Evolutionary conservation across 441 rosid genomes (phyloP), one percentile per base, ranked within the genome.

Genomic region (Erodium texanum): DNA sequence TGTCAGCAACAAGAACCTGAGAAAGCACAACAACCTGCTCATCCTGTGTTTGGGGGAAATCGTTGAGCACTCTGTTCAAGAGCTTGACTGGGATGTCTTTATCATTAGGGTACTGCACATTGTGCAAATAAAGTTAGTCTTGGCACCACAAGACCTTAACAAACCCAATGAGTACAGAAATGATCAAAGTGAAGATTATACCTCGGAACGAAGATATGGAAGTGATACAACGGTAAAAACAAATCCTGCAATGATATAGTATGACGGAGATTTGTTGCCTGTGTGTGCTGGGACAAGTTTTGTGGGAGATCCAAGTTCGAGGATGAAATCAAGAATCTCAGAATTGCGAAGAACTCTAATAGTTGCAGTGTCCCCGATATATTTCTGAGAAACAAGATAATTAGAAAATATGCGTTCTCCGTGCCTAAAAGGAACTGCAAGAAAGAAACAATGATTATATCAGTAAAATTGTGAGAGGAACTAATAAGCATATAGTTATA

Each of bases 351-450:
- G 85, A 73, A 93, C 90, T 80, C 84, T 85, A 61, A 93, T 85
- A 20, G 67, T 74, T 23, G 96, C 92, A 71, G 73, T 80, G 75
- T 93, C 99, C 52, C 96, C 92, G 24, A 92, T 87, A 76, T 91
- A 91, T 74, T 93, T 91, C 64, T 89, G 97, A 58, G 99, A 89
- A 67, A 91, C 83, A 70, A 93, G 97, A 79, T 89, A 88, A 74
- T 96, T 89, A 78, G 89, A 93, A n/a, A 95, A 89, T 72, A 93
- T 91, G 68, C 96, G 85, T 84, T 91, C 99, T 15, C 97, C 96
- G 38, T 85, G 93, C 79, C 89, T 78, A 80, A 92, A 93, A 65
- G 97, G 93, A 77, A 93, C 99, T 93, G 83, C 32, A 80, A 78
- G n/a, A n/a, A n/a, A n/a, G n/a, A n/a, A n/a, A n/a, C n/a, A n/a